Conservation (phyloP, 2,329 filamentous ascomycete genomes). For the Chaetomiaceae sp. region DNA sequence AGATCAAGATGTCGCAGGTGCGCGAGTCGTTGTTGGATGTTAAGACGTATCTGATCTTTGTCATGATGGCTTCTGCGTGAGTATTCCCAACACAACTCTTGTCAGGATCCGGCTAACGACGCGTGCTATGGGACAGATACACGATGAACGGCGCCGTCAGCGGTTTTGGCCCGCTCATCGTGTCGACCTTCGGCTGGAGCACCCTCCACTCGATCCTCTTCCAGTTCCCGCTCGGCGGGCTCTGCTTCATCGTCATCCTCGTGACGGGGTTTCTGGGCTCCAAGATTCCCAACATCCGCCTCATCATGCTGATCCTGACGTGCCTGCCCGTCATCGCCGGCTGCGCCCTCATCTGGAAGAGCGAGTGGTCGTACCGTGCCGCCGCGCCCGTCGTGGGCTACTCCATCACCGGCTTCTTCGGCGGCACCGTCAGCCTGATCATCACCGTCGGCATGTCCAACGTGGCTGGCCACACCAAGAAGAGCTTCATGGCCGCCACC, state of each 20-base stretch:
- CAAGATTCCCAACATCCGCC: conserved; percentile 56
- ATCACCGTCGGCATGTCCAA: conserved; percentile 57
- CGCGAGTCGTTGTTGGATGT: conserved; percentile 53
- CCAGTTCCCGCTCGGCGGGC: conserved; percentile 67
- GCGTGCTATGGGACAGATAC: conserved; percentile 42
- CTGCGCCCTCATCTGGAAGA: conserved; percentile 71
- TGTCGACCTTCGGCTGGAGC: conserved; percentile 64
- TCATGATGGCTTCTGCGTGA: conserved; percentile 64
- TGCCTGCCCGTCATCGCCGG: conserved; percentile 72
- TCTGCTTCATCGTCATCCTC: conserved; percentile 64
- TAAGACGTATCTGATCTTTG: conserved; percentile 58
- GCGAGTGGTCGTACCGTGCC: conserved; percentile 57
- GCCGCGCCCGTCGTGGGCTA: conserved; percentile 66
- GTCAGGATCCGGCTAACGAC: no score
- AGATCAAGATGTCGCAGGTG: conserved; percentile 56
- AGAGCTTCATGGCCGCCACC: conserved; percentile 68
- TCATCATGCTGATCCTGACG: conserved; percentile 59
- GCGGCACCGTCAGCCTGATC: conserved; percentile 59
- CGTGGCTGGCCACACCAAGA: conserved; percentile 72
- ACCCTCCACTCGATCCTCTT: conserved; percentile 63
- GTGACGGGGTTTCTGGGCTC: conserved; percentile 61
- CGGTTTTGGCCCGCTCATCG: conserved; percentile 67
- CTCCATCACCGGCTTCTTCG: conserved; percentile 68
- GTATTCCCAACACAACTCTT: no score
- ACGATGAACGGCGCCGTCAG: conserved; percentile 67